Percentiles rank a stretch among this genome's conserved stretches.
Evolutionary conservation across 148 eudicot genomes (phyloP).

Genomic region (Camellia sinensis): DNA sequence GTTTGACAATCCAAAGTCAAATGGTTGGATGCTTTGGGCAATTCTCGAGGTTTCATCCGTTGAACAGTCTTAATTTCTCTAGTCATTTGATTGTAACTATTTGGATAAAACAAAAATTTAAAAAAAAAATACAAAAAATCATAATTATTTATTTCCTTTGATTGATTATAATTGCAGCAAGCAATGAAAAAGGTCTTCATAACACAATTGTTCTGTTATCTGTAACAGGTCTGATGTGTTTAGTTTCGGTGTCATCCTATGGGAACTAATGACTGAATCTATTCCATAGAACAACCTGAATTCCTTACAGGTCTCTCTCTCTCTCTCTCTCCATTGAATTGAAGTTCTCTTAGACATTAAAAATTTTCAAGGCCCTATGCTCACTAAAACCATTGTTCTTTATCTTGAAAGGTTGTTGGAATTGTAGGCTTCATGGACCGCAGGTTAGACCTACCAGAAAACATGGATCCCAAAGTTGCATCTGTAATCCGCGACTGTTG

Average conservation of each 20-base stretch:
- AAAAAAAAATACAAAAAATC: background rate
- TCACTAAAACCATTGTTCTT: background rate
- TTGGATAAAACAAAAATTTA: too few relatives aligned
- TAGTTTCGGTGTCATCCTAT: slow-evolving; percentile 80
- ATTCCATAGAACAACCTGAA: slow-evolving; percentile 77
- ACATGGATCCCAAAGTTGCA: slow-evolving; percentile 51
- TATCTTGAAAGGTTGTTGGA: slow-evolving; percentile 61
- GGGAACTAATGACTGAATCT: slow-evolving; percentile 77
- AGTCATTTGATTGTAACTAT: too few relatives aligned
- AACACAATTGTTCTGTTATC: slow-evolving; percentile 5
- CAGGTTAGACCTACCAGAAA: slow-evolving; percentile 66
- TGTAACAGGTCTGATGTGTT: slow-evolving; percentile 77
- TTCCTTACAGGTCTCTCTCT: slow-evolving; percentile 57
- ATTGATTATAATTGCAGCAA: background rate
- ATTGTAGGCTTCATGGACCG: slow-evolving; percentile 85
- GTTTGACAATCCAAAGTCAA: too few relatives aligned
- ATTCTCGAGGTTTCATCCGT: too few relatives aligned
- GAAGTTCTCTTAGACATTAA: too few relatives aligned
- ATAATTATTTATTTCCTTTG: background rate
- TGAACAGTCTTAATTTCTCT: too few relatives aligned
- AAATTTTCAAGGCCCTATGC: background rate
- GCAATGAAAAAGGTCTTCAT: background rate
- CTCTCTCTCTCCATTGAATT: background rate
- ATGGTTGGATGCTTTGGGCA: too few relatives aligned
- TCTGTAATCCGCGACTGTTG: slow-evolving; percentile 66